Conservation (phyloP, 495 filamentous ascomycete species). For the Antarctomyces pellizariae region DNA sequence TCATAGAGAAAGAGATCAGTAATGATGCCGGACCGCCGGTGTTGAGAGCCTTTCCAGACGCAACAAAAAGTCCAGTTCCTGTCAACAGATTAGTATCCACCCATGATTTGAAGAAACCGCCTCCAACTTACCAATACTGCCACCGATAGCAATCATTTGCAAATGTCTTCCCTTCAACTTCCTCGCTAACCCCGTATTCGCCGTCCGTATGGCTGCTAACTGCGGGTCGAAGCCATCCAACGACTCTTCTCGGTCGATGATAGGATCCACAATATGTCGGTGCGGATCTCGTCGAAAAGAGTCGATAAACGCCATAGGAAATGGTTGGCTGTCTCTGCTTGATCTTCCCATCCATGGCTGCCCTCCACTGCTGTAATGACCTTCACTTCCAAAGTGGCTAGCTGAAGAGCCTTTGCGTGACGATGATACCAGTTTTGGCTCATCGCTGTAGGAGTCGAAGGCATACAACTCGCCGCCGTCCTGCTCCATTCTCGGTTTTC, state of each 20-base stretch:
- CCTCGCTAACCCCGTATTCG: conserved; percentile 50
- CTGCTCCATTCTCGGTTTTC: too few species aligned
- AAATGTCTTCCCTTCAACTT: conserved; percentile 65
- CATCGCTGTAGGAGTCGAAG: too few species aligned
- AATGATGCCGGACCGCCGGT: conserved; percentile 69
- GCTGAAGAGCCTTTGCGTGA: too few species aligned
- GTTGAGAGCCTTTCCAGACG: conserved; percentile 54
- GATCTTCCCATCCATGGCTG: too few species aligned
- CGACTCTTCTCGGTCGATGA: too few species aligned
- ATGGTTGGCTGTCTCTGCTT: too few species aligned
- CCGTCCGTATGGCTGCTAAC: conserved; percentile 47
- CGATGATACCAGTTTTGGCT: too few species aligned
- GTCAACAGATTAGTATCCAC: conserved; percentile 2
- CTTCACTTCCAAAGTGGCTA: too few species aligned
- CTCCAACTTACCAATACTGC: conserved; percentile 63
- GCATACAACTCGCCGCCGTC: too few species aligned
- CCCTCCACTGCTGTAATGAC: too few species aligned
- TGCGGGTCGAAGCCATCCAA: conserved; percentile 56
- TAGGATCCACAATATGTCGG: conserved; percentile 2
- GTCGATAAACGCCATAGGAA: too few species aligned
- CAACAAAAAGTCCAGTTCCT: conserved; percentile 85
- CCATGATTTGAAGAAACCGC: conserved; percentile 3
- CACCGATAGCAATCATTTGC: conserved; percentile 95
- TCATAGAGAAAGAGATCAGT: conserved; percentile 57
- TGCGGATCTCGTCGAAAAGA: conserved; percentile 3